These are phyloP conservation scores for Phytophthora vignae DNA, from an alignment of 352 stramenopile genomes.

Conservation along the genomic window DNA sequence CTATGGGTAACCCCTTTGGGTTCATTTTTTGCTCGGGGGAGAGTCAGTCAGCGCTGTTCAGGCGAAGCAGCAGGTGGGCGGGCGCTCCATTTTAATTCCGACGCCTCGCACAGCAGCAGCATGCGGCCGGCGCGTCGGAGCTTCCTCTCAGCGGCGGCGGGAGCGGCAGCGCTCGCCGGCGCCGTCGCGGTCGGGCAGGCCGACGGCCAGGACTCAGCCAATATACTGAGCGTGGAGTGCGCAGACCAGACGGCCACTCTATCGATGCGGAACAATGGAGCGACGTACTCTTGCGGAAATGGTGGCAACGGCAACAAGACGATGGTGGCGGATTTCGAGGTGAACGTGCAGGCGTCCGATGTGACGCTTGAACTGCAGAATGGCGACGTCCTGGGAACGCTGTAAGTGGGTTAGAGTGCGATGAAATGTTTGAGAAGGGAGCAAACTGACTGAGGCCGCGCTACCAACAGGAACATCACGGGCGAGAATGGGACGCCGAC, in stretches of 20 bases:
- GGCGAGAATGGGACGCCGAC: background rate
- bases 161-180: background rate
- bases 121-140: slow-evolving; percentile 31
- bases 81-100: slow-evolving; percentile 32
- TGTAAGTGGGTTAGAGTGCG: slow-evolving; percentile 4
- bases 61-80: background rate
- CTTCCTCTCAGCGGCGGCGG: slow-evolving; percentile 8
- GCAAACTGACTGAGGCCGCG: background rate
- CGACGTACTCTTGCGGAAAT: background rate
- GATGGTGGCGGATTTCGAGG: background rate
- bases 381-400: background rate
- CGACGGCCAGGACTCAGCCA: background rate
- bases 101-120: slow-evolving; percentile 18
- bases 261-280: too few relatives aligned
- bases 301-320: background rate
- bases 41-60: slow-evolving; percentile 30
- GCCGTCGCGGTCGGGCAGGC: background rate
- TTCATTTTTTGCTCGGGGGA: slow-evolving; percentile 41
- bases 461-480: slow-evolving; percentile 6
- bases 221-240: background rate
- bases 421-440: background rate
- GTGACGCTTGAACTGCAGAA: background rate
- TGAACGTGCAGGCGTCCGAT: background rate
- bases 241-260: background rate
- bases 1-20: slow-evolving; percentile 26